These are phyloP conservation scores for Astragalus glycyphyllos DNA, from an alignment of 306 rosid genomes.

Conservation along the genomic window DNA sequence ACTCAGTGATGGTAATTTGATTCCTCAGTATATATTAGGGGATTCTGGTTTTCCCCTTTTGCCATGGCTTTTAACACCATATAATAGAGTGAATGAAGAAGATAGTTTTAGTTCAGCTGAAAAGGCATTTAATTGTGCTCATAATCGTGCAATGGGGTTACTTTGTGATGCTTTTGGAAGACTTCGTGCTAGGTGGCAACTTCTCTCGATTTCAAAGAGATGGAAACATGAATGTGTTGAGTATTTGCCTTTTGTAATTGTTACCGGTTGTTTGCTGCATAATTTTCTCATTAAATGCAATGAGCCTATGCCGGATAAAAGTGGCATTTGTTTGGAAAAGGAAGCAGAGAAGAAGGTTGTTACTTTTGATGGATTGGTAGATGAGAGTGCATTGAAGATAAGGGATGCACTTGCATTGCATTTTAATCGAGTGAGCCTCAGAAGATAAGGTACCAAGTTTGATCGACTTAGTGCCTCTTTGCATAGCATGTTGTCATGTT, in stretches of 20 bases:
- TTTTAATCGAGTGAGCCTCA: conserved; percentile 61
- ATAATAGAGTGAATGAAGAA: conserved; percentile 56
- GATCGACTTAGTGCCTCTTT: not conserved
- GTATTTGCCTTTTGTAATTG: conserved; percentile 71
- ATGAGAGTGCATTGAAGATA: conserved; percentile 61
- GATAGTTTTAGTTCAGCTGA: conserved; percentile 58
- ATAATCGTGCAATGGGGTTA: conserved; percentile 57
- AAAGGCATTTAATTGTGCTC: conserved; percentile 63
- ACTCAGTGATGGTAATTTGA: conserved; percentile 55
- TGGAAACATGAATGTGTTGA: conserved; percentile 76
- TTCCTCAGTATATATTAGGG: conserved; percentile 77
- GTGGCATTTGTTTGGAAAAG: conserved; percentile 35
- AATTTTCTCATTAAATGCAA: conserved; percentile 72
- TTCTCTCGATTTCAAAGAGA: conserved; percentile 53
- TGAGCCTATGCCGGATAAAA: conserved; percentile 52
- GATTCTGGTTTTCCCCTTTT: conserved; percentile 77
- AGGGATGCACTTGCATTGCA: conserved; percentile 79
- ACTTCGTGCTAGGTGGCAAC: conserved; percentile 66
- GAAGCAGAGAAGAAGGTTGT: conserved; percentile 41
- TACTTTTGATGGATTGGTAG: conserved; percentile 55
- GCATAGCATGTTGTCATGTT: not conserved
- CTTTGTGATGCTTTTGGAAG: conserved; percentile 61
- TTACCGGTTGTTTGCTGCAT: conserved; percentile 78
- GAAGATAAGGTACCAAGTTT: conserved; percentile 50
- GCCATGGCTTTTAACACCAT: conserved; percentile 91